Evolutionary conservation across 768 basidiomycete genomes (phyloP), one percentile per base, ranked within the genome.

Genomic region (Lactarius sanguifluus): DNA sequence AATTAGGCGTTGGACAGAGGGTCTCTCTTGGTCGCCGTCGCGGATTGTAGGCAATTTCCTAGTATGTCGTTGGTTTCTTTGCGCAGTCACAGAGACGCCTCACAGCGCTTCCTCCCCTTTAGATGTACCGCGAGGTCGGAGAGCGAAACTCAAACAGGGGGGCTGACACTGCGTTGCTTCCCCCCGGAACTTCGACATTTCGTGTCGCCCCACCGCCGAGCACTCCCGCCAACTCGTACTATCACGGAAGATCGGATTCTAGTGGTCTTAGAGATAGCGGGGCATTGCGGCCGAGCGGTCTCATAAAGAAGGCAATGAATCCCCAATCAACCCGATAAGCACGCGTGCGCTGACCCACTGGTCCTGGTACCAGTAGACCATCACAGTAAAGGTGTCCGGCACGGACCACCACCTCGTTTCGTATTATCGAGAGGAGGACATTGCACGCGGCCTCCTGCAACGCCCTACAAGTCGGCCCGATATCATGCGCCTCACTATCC

Each of bases 1-100:
- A 15, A 94, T 95, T 77, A 92, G 91, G 75, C 82, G 92, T 18
- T 92, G 92, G 89, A 95, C 92, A 40, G 92, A 86, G 72, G 82
- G 87, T 45, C 75, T 90, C 25, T 77, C 88, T 13, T 95, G 92
- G 92, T 90, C 88, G 23, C 91, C 92, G 0, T 91, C 89, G 66
- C 83, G 92, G 9, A 94, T 93, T 69, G 85, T 91, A 28, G 89
- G 89, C 67, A 93, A 94, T 76, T 94, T 92, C 75, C 79, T 95
- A 72, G 90, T 93, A 72, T 69, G 86, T 75, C 15, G 8, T 41
- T 18, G 10, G 16, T 40, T 58, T 41, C 41, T 45, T 38, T 38
- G 45, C 30, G 40, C 56, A 28, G 45, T 4, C 54, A 56, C 36
- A 45, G 58, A 64, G 41, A 65, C 58, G 62, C 66, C 30, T 34